Evolutionary conservation across 306 rosid genomes (phyloP).

Genomic region (Pueraria montana): DNA sequence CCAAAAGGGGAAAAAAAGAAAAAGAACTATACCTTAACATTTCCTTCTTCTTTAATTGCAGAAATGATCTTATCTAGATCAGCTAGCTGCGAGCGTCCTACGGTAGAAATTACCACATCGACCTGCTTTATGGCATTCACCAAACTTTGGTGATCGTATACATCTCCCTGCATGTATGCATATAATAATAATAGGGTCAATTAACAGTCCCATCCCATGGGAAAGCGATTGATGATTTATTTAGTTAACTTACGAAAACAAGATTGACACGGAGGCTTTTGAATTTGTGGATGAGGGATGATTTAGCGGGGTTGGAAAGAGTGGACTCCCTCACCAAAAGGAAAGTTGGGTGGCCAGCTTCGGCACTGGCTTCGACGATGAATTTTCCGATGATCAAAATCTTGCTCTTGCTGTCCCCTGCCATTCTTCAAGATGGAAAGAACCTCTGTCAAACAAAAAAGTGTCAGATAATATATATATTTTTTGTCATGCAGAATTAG

Average conservation of each 20-base stretch:
- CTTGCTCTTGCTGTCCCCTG: conserved; percentile 17
- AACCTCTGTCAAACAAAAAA: too few species aligned
- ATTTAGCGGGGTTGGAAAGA: conserved; percentile 61
- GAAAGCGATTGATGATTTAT: too few species aligned
- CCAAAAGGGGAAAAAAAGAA: too few species aligned
- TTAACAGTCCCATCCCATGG: too few species aligned
- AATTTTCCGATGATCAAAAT: conserved; percentile 77
- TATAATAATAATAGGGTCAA: too few species aligned
- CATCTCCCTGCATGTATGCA: conserved; percentile 84
- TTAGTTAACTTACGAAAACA: conserved; percentile 55
- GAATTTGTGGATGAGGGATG: conserved; percentile 60
- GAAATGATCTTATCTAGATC: conserved; percentile 81
- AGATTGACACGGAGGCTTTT: conserved; percentile 59
- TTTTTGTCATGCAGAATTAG: too few species aligned
- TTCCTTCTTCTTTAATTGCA: conserved; percentile 84
- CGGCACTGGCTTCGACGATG: conserved; percentile 72
- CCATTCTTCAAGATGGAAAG: background rate
- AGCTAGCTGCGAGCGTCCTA: conserved; percentile 52
- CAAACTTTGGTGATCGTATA: conserved; percentile 73
- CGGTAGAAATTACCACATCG: conserved; percentile 79
- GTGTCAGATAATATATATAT: too few species aligned
- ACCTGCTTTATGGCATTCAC: conserved; percentile 83
- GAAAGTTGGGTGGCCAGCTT: conserved; percentile 71
- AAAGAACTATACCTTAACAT: conserved; percentile 75
- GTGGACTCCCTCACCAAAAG: conserved; percentile 65